Conservation (phyloP, 2,329 filamentous ascomycete genomes). For the Metarhizium sp. region DNA sequence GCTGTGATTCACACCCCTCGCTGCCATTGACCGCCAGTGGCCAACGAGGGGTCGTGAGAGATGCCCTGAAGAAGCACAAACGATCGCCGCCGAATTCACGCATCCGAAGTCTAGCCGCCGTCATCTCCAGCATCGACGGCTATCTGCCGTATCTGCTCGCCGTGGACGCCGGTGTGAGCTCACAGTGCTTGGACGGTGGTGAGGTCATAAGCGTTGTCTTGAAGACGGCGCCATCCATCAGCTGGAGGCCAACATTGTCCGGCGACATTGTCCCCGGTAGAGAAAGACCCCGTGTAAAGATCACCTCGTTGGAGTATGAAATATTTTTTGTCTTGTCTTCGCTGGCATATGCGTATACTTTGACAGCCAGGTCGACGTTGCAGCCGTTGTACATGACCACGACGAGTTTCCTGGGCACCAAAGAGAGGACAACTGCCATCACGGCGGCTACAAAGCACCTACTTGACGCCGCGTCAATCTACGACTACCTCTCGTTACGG, state of each 20-base stretch:
- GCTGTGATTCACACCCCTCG: constrained; percentile 77
- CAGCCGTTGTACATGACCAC: constrained; percentile 63
- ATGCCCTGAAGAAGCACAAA: constrained; percentile 83
- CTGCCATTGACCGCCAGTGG: constrained; percentile 75
- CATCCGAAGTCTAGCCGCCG: constrained; percentile 56
- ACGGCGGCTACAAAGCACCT: constrained; percentile 68
- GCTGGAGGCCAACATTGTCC: constrained; percentile 79
- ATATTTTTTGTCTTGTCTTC: constrained; percentile 70
- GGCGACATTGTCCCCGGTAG: constrained; percentile 53
- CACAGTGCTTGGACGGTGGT: constrained; percentile 28
- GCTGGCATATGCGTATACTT: constrained; percentile 63
- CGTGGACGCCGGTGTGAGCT: constrained; percentile 62
- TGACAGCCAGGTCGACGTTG: constrained; percentile 63
- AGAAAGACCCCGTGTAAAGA: constrained; percentile 56
- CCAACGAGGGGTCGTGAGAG: constrained; percentile 71
- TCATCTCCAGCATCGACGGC: constrained; percentile 59
- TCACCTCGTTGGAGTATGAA: constrained; percentile 73
- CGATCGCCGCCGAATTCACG: constrained; percentile 66
- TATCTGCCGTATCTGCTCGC: constrained; percentile 82
- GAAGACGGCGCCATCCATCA: constrained; percentile 50
- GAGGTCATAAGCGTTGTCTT: constrained; percentile 62
- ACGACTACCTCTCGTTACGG: constrained; percentile 58
- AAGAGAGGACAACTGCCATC: constrained; percentile 62
- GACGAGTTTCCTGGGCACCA: constrained; percentile 47
- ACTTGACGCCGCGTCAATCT: constrained; percentile 69